Evolutionary conservation across 108 stramenopile genomes (phyloP).

Genomic region (Poteriospumella lacustris): DNA sequence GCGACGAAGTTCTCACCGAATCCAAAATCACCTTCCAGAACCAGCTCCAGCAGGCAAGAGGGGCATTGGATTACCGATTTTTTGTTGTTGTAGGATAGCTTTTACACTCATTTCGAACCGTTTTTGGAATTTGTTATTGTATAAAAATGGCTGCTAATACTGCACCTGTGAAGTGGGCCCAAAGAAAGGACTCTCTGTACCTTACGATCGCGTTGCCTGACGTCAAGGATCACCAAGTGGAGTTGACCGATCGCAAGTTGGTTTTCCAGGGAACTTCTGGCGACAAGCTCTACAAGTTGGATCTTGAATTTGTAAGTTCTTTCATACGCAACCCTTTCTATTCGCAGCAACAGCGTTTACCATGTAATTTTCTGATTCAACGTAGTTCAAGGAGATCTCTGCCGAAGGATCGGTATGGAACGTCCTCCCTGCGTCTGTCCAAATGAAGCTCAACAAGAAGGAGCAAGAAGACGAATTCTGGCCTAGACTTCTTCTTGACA

Average conservation of each 20-base stretch:
- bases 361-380: no score
- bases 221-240: not conserved
- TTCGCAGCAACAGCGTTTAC: no score
- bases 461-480: slow-evolving; percentile 19
- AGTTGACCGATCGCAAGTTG: not conserved
- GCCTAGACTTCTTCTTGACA: not conserved
- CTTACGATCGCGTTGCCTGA: slow-evolving; percentile 1
- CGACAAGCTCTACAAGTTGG: not conserved
- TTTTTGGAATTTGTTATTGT: no score
- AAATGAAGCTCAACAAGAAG: slow-evolving; percentile 30
- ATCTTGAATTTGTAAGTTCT: not conserved
- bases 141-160: not conserved
- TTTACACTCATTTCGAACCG: no score
- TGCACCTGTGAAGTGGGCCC: slow-evolving; percentile 14
- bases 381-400: not conserved
- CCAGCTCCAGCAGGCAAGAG: no score
- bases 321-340: no score
- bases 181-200: slow-evolving; percentile 26
- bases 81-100: no score
- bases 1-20: no score
- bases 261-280: not conserved
- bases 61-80: no score
- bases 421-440: not conserved
- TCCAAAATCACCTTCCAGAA: no score
- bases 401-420: slow-evolving; percentile 18